Evolutionary conservation across 805 yeast genomes (phyloP).

Genomic region (fission yeast (Schizosaccharomyces pombe)): DNA sequence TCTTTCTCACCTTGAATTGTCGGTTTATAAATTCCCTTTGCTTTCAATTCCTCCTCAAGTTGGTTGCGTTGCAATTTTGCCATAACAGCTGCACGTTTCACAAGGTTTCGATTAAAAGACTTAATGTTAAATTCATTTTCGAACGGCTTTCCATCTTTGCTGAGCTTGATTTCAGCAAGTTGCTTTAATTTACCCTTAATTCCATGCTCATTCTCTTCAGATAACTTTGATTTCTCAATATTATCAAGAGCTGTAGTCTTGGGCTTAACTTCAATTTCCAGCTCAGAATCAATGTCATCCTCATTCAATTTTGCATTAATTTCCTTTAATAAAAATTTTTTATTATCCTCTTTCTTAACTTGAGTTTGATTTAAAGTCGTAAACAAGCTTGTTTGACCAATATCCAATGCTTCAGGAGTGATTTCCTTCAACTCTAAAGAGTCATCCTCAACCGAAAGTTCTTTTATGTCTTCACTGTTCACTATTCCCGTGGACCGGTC

Average conservation of each 20-base stretch:
- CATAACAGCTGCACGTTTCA: background rate
- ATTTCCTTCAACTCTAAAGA: background rate
- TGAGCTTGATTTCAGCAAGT: background rate
- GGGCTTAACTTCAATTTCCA: background rate
- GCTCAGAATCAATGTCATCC: too few species aligned
- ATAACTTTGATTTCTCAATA: background rate
- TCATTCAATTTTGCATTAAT: too few species aligned
- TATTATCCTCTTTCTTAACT: background rate
- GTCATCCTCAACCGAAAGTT: background rate
- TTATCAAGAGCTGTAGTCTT: background rate
- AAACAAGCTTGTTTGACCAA: background rate
- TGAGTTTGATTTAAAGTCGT: background rate
- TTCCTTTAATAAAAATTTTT: too few species aligned
- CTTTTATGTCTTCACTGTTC: too few species aligned
- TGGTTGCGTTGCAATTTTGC: background rate
- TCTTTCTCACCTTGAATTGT: background rate
- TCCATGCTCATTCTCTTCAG: background rate
- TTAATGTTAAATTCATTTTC: background rate
- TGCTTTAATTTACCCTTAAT: background rate
- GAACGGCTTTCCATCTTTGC: background rate
- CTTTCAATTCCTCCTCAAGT: background rate
- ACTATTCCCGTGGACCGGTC: too few species aligned
- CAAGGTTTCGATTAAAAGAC: background rate
- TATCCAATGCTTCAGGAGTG: background rate
- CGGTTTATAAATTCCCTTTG: background rate